Percentiles rank a stretch among this genome's conserved stretches.
phyloP scores from a whole-genome alignment of 768 basidiomycete genomes.

The Dacryopinax primogenitus region DNA sequence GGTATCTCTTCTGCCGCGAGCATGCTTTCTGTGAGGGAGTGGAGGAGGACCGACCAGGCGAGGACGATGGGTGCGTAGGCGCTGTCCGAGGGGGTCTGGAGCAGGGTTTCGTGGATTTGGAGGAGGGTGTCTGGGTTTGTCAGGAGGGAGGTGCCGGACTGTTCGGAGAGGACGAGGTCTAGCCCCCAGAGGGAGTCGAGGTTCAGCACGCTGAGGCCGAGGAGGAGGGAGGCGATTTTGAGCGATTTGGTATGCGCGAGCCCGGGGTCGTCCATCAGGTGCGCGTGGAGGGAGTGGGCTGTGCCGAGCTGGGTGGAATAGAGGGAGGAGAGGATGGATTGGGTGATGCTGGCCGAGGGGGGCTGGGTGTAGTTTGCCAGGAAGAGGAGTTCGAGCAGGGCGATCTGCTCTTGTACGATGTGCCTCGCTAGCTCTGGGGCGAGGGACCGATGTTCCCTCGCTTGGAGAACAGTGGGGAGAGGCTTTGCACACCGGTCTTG shows the following conservation, averaged over 20 bases:
- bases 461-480: slow-evolving; percentile 45
- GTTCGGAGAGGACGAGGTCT: slow-evolving; percentile 24
- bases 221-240: slow-evolving; percentile 62
- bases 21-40: neutral
- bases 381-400: slow-evolving; percentile 74
- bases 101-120: neutral
- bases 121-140: slow-evolving; percentile 1
- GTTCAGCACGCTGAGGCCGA: slow-evolving; percentile 67
- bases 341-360: slow-evolving; percentile 49
- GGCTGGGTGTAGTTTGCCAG: slow-evolving; percentile 74
- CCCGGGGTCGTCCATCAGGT: slow-evolving; percentile 61
- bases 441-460: slow-evolving; percentile 61
- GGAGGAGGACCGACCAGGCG: neutral
- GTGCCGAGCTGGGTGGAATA: slow-evolving; percentile 54
- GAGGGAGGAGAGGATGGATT: slow-evolving; percentile 52
- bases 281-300: slow-evolving; percentile 48
- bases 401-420: slow-evolving; percentile 49
- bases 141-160: neutral
- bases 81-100: neutral
- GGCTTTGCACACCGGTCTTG: slow-evolving; percentile 36
- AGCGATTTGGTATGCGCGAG: slow-evolving; percentile 49
- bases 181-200: slow-evolving; percentile 42
- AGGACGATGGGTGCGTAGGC: neutral
- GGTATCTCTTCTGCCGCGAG: neutral
- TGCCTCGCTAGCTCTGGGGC: slow-evolving; percentile 25